phyloP scores from a whole-genome alignment of 129 eudicot genomes.

The Arctium minus region DNA sequence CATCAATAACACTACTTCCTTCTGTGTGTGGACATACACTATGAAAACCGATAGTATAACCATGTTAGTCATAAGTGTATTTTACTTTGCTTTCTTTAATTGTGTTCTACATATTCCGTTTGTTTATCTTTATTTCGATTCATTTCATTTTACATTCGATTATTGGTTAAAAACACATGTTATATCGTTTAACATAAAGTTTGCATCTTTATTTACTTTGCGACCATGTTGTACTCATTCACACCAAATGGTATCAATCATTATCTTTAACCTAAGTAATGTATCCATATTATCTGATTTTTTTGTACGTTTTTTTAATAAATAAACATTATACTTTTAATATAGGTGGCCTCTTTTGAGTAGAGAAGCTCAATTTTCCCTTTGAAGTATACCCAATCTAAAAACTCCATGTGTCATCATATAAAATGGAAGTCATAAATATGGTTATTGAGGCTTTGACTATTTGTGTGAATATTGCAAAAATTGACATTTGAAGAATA shows the following conservation, averaged over 20 bases:
- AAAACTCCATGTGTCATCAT: conserved; percentile 10
- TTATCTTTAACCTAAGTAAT: background rate
- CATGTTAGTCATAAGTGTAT: background rate
- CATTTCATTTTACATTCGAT: background rate
- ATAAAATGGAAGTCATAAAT: conserved; percentile 11
- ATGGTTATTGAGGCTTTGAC: conserved; percentile 32
- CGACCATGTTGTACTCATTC: background rate
- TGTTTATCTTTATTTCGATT: too few relatives aligned
- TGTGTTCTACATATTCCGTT: background rate
- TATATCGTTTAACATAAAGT: background rate
- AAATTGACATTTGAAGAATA: conserved; percentile 19
- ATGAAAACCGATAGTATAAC: too few relatives aligned
- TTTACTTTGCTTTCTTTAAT: background rate
- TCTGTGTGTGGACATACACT: background rate
- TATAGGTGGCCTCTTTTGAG: background rate
- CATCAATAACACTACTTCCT: too few relatives aligned
- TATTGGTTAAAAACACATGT: background rate
- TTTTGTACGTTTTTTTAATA: too few relatives aligned
- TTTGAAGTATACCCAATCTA: background rate
- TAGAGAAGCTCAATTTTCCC: background rate
- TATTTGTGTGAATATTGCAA: background rate
- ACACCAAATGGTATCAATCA: background rate
- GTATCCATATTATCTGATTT: too few relatives aligned
- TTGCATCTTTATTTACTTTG: background rate
- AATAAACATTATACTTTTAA: background rate